Percentiles rank a stretch among this genome's conserved stretches.
phyloP scores from a whole-genome alignment of 1,284 basidiomycete species.

The Cryptococcus sp. region DNA sequence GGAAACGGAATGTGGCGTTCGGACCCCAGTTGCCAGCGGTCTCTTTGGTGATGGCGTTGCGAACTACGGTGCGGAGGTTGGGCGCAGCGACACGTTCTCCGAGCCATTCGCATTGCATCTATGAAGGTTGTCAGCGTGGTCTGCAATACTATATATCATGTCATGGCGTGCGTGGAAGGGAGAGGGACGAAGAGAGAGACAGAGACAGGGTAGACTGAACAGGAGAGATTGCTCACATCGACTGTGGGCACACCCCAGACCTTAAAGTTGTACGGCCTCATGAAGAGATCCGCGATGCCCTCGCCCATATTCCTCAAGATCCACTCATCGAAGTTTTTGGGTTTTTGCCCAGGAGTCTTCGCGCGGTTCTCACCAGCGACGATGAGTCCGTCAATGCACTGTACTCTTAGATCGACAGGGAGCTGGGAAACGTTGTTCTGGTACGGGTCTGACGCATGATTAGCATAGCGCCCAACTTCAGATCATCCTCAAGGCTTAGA shows the following conservation, averaged over 20 bases:
- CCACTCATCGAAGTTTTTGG: constrained; percentile 51
- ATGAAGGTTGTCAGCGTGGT: neutral
- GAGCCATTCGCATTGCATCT: constrained; percentile 62
- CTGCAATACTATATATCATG: no score
- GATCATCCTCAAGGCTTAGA: constrained; percentile 5
- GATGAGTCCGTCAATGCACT: constrained; percentile 59
- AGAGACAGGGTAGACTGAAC: no score
- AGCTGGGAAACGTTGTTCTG: constrained; percentile 59
- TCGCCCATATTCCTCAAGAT: constrained; percentile 58
- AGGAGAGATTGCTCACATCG: constrained; percentile 45
- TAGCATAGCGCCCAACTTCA: neutral
- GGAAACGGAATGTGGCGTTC: constrained; percentile 60
- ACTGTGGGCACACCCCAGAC: constrained; percentile 59
- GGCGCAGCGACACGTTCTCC: constrained; percentile 60
- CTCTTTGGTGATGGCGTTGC: constrained; percentile 58
- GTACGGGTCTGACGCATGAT: constrained; percentile 30
- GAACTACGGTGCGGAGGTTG: constrained; percentile 56
- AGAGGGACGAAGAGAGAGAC: neutral
- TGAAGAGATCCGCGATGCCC: constrained; percentile 59
- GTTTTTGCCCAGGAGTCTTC: constrained; percentile 29
- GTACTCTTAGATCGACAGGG: constrained; percentile 56
- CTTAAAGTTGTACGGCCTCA: constrained; percentile 61
- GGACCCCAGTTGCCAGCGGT: constrained; percentile 59
- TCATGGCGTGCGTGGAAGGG: no score
- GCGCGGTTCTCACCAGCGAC: constrained; percentile 42